Evolutionary conservation across 23 red algal genomes (phyloP).

Genomic region (Gracilaria domingensis): DNA sequence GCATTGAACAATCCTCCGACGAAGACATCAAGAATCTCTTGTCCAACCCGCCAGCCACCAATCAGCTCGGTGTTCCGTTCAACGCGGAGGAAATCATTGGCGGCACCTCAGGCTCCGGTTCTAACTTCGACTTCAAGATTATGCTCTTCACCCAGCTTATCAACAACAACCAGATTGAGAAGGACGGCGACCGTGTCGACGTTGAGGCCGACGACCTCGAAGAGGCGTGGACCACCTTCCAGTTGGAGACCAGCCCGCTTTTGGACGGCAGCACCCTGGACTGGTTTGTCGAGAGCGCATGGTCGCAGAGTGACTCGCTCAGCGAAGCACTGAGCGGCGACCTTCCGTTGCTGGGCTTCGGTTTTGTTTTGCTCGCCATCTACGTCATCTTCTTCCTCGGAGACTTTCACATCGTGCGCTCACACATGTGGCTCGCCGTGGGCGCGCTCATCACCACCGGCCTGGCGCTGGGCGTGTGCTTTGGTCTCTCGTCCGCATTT

Average conservation of each 20-base stretch:
- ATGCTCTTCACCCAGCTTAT: conserved; percentile 41
- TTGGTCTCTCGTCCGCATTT: conserved; percentile 67
- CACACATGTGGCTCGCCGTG: conserved; percentile 62
- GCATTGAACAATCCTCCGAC: conserved; percentile 38
- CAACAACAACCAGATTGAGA: conserved; percentile 55
- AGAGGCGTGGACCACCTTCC: conserved; percentile 50
- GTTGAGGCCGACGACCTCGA: conserved; percentile 60
- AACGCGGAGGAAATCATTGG: conserved; percentile 51
- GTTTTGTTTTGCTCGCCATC: conserved; percentile 71
- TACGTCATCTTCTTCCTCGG: conserved; percentile 80
- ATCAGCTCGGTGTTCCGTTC: conserved; percentile 33
- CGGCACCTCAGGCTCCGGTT: conserved; percentile 13
- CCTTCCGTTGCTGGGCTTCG: conserved; percentile 55
- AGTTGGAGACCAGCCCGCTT: conserved; percentile 32
- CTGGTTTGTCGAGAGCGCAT: conserved; percentile 42
- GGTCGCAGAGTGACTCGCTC: conserved; percentile 52
- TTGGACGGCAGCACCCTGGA: conserved; percentile 16
- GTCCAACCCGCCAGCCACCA: conserved; percentile 10
- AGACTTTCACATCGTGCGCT: conserved; percentile 75
- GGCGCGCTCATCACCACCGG: conserved; percentile 61
- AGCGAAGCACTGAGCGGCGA: conserved; percentile 59
- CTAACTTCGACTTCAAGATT: conserved; percentile 6
- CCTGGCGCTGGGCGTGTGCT: conserved; percentile 64
- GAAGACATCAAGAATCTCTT: conserved; percentile 51
- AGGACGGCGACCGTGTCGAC: conserved; percentile 68